Percentiles rank a stretch among this genome's conserved stretches.
These are phyloP conservation scores for Beauveria sp. DNA, from an alignment of 2,329 filamentous ascomycete genomes.

Conservation along the genomic window DNA sequence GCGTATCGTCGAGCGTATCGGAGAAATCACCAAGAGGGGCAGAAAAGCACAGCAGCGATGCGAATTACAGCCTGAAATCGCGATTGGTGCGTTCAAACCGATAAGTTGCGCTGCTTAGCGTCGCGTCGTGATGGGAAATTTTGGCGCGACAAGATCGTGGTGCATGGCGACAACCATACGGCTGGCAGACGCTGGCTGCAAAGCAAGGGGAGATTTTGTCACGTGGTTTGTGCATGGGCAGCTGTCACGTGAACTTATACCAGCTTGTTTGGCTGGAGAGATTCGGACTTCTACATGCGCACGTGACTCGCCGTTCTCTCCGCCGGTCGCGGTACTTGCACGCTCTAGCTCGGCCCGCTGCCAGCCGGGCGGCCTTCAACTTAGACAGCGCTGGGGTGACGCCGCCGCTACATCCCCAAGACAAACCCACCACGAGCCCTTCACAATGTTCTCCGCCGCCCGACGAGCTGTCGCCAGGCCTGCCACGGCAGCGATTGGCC, in stretches of 20 bases:
- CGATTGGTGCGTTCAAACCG: conserved; percentile 9
- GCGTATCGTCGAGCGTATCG: conserved; percentile 9
- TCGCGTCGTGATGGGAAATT: conserved; percentile 17
- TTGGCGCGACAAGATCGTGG: conserved; percentile 12
- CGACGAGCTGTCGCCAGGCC: conserved; percentile 22
- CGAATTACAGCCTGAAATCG: conserved; percentile 4
- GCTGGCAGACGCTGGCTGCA: conserved; percentile 1
- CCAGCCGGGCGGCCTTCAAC: conserved; percentile 4
- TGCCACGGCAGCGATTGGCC: conserved; percentile 20
- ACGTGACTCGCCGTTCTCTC: conserved; percentile 11
- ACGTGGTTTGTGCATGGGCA: not conserved
- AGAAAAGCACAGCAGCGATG: conserved; percentile 11
- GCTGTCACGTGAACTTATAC: not conserved
- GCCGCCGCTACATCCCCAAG: not conserved
- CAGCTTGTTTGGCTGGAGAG: not conserved
- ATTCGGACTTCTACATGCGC: not conserved
- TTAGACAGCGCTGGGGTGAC: conserved; percentile 4
- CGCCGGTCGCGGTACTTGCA: not conserved
- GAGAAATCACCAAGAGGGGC: conserved; percentile 2
- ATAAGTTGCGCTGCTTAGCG: conserved; percentile 14
- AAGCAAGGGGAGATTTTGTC: conserved; percentile 9
- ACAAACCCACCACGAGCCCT: not conserved
- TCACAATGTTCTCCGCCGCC: conserved; percentile 25
- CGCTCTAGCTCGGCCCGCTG: conserved; percentile 7
- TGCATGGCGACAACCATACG: conserved; percentile 9